phyloP scores from a whole-genome alignment of 2,329 filamentous ascomycete species.

The Pseudopyrenochaeta lycopersici region DNA sequence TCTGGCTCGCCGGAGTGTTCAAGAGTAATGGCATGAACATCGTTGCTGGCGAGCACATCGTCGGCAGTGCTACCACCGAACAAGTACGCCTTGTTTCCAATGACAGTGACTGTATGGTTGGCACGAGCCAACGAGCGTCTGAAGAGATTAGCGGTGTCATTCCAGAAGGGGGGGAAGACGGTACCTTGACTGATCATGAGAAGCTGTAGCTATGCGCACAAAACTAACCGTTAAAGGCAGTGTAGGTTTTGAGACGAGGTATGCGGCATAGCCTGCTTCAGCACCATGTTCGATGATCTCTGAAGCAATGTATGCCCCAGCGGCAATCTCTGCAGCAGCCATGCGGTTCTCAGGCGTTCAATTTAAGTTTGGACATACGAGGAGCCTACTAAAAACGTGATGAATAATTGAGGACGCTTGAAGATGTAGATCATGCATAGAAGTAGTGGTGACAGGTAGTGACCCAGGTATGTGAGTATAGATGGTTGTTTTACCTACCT shows the following conservation, averaged over 20 bases:
- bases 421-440: too few relatives aligned
- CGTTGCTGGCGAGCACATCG: slow-evolving; percentile 51
- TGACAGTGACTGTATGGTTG: slow-evolving; percentile 52
- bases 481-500: too few relatives aligned
- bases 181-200: slow-evolving; percentile 45
- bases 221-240: slow-evolving; percentile 55
- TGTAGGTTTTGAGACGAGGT: slow-evolving; percentile 53
- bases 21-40: slow-evolving; percentile 53
- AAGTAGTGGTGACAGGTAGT: too few relatives aligned
- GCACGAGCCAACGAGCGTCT: slow-evolving; percentile 43
- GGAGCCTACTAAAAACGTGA: not conserved
- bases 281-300: slow-evolving; percentile 53
- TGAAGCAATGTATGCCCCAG: slow-evolving; percentile 46
- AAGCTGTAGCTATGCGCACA: slow-evolving; percentile 49
- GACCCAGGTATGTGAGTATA: too few relatives aligned
- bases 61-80: slow-evolving; percentile 53
- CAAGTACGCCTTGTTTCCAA: slow-evolving; percentile 55
- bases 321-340: slow-evolving; percentile 48
- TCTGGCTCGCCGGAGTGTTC: slow-evolving; percentile 42
- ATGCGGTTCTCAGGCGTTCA: not conserved
- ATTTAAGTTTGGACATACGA: not conserved
- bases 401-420: not conserved
- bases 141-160: slow-evolving; percentile 10
- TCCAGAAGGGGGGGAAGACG: slow-evolving; percentile 8
- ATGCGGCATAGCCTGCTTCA: slow-evolving; percentile 52